Percentiles rank a stretch among this genome's conserved stretches.
phyloP scores from a whole-genome alignment of 257 asterid species.

The Capsicum rhomboideum region DNA sequence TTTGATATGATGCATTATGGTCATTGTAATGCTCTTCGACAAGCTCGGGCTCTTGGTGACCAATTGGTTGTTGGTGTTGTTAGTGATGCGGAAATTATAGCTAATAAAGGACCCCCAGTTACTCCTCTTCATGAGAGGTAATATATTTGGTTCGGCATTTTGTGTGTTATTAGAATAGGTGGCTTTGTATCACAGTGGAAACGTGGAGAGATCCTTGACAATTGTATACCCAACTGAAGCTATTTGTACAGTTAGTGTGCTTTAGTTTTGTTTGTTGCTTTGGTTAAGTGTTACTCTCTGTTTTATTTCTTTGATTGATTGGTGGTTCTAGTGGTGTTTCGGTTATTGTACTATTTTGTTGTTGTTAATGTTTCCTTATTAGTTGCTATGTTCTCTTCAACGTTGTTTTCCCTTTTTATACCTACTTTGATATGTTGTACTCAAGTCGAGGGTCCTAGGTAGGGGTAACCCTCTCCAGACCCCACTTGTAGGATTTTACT shows the following conservation, averaged over 20 bases:
- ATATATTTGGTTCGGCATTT: background rate
- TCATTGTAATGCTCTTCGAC: constrained; percentile 98
- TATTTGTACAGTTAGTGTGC: background rate
- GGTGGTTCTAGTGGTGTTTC: background rate
- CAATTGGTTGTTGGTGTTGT: constrained; percentile 95
- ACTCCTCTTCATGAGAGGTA: constrained; percentile 92
- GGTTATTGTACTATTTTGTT: too few species aligned
- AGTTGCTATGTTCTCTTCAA: too few species aligned
- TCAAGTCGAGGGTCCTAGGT: too few species aligned
- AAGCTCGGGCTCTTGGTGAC: constrained; percentile 95
- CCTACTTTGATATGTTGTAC: too few species aligned
- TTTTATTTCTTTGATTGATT: background rate
- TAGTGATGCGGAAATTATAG: constrained; percentile 82
- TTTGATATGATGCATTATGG: constrained; percentile 99
- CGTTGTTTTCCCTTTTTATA: too few species aligned
- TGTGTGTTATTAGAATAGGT: background rate
- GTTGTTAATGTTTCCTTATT: too few species aligned
- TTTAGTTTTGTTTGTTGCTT: background rate
- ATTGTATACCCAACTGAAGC: background rate
- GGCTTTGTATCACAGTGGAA: background rate
- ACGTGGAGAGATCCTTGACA: background rate
- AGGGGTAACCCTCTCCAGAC: too few species aligned
- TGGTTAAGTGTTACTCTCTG: background rate
- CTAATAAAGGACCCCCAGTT: constrained; percentile 92
- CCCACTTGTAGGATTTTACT: too few species aligned